phyloP scores from a whole-genome alignment of 345 rosid species.

The Stellera chamaejasme region DNA sequence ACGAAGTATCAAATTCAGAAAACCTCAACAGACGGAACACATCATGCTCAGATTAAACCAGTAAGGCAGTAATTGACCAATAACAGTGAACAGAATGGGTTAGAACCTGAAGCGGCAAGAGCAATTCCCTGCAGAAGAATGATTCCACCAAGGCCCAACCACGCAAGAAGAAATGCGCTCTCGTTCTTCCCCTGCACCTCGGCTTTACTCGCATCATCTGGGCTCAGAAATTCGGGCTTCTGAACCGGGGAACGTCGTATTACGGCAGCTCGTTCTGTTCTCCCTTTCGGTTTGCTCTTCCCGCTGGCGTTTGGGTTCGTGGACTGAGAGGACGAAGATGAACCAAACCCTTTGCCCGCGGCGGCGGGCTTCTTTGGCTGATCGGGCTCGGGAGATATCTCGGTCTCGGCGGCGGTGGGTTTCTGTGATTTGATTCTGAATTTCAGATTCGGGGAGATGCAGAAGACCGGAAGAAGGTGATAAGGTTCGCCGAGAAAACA shows the following conservation, averaged over 20 bases:
- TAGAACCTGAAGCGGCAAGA: constrained; percentile 72
- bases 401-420: constrained; percentile 29
- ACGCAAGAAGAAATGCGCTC: constrained; percentile 78
- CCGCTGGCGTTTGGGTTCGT: constrained; percentile 11
- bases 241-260: constrained; percentile 58
- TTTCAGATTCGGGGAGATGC: constrained; percentile 19
- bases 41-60: too few relatives aligned
- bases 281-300: constrained; percentile 40
- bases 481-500: constrained; percentile 21
- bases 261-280: constrained; percentile 43
- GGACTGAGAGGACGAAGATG: constrained; percentile 21
- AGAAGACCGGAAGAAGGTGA: constrained; percentile 16
- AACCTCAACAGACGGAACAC: constrained; percentile 3
- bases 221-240: constrained; percentile 43
- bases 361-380: constrained; percentile 36
- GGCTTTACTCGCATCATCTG: constrained; percentile 46
- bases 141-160: constrained; percentile 76
- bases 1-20: constrained; percentile 8
- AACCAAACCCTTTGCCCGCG: constrained; percentile 57
- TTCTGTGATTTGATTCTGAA: constrained; percentile 36
- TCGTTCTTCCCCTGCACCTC: constrained; percentile 57
- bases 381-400: constrained; percentile 27
- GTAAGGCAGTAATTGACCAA: too few relatives aligned
- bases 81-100: too few relatives aligned
- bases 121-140: constrained; percentile 60